Conservation (phyloP, 2,329 filamentous ascomycete species). For the Xylariaceae sp. region DNA sequence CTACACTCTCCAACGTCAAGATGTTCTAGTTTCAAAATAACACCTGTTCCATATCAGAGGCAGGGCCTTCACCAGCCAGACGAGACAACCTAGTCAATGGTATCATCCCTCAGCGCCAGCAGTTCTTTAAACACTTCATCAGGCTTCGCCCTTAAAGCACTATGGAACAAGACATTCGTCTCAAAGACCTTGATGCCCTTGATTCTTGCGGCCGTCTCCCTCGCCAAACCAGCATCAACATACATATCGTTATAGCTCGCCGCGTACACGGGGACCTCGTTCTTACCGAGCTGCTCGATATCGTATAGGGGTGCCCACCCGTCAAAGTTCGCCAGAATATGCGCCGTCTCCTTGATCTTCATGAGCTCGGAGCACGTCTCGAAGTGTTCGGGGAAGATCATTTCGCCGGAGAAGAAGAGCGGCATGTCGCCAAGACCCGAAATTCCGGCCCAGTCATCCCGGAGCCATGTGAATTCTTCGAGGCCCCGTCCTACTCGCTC, state of each 20-base stretch:
- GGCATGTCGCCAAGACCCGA: slow-evolving; percentile 41
- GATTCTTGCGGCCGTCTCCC: slow-evolving; percentile 68
- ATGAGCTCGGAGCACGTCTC: slow-evolving; percentile 71
- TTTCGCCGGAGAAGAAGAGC: slow-evolving; percentile 83
- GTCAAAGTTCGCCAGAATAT: slow-evolving; percentile 60
- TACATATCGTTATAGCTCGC: slow-evolving; percentile 92
- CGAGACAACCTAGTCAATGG: slow-evolving; percentile 44
- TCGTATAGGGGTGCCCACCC: slow-evolving; percentile 78
- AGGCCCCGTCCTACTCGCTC: slow-evolving; percentile 53
- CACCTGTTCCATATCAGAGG: slow-evolving; percentile 39
- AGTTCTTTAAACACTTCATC: slow-evolving; percentile 73
- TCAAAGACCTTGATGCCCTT: slow-evolving; percentile 74
- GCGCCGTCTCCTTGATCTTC: slow-evolving; percentile 62
- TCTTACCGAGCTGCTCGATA: slow-evolving; percentile 63
- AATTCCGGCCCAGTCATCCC: slow-evolving; percentile 36
- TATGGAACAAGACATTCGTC: slow-evolving; percentile 84
- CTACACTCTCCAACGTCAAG: slow-evolving; percentile 35
- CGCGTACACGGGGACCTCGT: slow-evolving; percentile 80
- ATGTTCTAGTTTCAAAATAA: slow-evolving; percentile 56
- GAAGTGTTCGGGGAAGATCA: slow-evolving; percentile 85
- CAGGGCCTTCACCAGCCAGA: background rate
- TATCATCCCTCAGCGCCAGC: slow-evolving; percentile 69
- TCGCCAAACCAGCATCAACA: slow-evolving; percentile 70
- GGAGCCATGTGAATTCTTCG: slow-evolving; percentile 48
- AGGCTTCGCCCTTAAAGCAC: slow-evolving; percentile 66